Base-by-base conservation (phyloP, 2,329 filamentous ascomycete species). In the Epichloe festucae region DNA sequence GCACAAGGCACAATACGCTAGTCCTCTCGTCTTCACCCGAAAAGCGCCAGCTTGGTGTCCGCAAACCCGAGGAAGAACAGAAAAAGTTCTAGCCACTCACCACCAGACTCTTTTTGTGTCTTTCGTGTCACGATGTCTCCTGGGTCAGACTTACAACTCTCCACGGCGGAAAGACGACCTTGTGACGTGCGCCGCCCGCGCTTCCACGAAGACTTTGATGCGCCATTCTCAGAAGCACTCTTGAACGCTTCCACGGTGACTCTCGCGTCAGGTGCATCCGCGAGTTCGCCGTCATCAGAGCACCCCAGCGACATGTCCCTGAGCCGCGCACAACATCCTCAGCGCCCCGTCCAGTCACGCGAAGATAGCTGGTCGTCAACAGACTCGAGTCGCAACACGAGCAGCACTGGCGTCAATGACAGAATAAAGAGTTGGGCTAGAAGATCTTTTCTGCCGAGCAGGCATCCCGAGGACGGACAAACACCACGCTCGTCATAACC, bases 131-230 rank as follows among this genome's bases (percentile, higher is more conserved):
- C 64, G 63, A 55, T 62, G 34, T 55, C 64, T 35, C 57, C 57
- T 56, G 60, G 59, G 43, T 59, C 63, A 52, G 54, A 46, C n/a
- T 35, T 54, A 27, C 53, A 44, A 46, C 51, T 56, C 44, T 15
- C 43, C 48, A 51, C 55, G 41, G 48, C 52, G 10, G 35, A 51
- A 3, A 21, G n/a, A 27, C 27, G 39, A 17, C 38, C 48, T 46
- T 47, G 47, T 49, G 58, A 60, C 5, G 42, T 55, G 51, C 58
- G 58, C 44, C 65, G 60, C 47, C 67, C 67, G 14, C 63, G 66
- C 35, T 69, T 69, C 54, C 62, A 53, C 53, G 67, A 69, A 55
- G 64, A 69, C 51, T 69, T 69, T 52, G 62, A 69, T 53, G 67
- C 66, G 2, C 67, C 67, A 15, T 68, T 69, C 54, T 68, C 63